Conservation (phyloP, 306 rosid genomes). For the Senna siamea region DNA sequence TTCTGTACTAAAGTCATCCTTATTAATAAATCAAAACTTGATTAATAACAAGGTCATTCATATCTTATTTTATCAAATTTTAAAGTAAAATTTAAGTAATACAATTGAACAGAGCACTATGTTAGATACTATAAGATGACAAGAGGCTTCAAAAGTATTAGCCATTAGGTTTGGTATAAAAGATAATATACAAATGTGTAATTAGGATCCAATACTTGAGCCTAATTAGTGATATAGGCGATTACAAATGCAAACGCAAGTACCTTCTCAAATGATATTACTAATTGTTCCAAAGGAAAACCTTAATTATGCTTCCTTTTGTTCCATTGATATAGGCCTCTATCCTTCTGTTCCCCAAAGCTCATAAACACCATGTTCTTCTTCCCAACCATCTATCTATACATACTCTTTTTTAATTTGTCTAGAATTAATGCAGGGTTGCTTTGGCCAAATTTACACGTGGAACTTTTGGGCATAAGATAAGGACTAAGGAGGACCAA, state of each 20-base stretch:
- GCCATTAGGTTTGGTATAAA: conserved; percentile 34
- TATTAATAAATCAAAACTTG: no score
- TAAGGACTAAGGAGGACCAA: background rate
- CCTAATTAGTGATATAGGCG: conserved; percentile 17
- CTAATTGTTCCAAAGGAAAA: conserved; percentile 32
- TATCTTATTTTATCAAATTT: no score
- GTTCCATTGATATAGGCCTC: conserved; percentile 39
- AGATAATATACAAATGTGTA: conserved; percentile 35
- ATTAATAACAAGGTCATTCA: no score
- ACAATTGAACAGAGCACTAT: no score
- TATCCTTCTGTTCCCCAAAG: conserved; percentile 61
- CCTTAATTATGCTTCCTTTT: conserved; percentile 30
- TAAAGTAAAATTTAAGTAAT: no score
- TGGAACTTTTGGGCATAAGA: conserved; percentile 20
- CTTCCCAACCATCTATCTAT: conserved; percentile 41
- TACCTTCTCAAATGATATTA: no score
- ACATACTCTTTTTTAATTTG: no score
- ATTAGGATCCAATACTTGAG: conserved; percentile 35
- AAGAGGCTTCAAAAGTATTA: no score
- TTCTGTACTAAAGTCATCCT: no score
- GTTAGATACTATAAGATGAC: no score
- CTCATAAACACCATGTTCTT: conserved; percentile 60
- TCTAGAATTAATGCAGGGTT: conserved; percentile 25
- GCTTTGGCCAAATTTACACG: conserved; percentile 36
- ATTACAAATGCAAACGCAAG: background rate